A percentile compares a stretch with the other conserved stretches of the same genome.
These are phyloP conservation scores for Coemansia erecta DNA, from an alignment of 192 early-diverging fungal genomes.

Conservation along the genomic window DNA sequence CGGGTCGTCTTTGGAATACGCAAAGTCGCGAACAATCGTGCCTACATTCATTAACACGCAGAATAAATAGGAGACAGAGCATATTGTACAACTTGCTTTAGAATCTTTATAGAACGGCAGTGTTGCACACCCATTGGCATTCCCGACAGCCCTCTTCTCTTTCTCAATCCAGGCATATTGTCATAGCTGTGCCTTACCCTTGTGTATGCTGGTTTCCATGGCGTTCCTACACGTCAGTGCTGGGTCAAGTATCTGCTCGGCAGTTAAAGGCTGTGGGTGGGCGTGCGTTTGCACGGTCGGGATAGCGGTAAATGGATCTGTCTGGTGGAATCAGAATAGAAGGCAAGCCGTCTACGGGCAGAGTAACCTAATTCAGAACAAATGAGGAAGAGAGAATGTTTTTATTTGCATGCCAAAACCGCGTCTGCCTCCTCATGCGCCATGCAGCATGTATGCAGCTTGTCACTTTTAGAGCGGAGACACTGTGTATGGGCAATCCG, in stretches of 20 bases:
- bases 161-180: background rate
- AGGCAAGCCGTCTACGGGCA: too few species aligned
- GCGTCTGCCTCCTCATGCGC: too few species aligned
- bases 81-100: background rate
- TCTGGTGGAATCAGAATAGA: too few species aligned
- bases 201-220: background rate
- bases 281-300: too few species aligned
- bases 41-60: constrained; percentile 14
- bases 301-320: too few species aligned
- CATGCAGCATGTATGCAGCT: background rate
- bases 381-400: background rate
- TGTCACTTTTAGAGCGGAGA: background rate
- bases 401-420: too few species aligned
- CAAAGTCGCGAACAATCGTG: constrained; percentile 48
- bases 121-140: too few species aligned
- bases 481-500: constrained; percentile 4
- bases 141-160: too few species aligned
- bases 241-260: too few species aligned
- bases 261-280: too few species aligned
- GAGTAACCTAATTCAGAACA: too few species aligned
- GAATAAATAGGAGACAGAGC: background rate
- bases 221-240: background rate
- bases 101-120: too few species aligned
- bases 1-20: constrained; percentile 42
- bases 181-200: background rate